A percentile compares a stretch with the other conserved stretches of the same genome.
Evolutionary conservation across 257 asterid species (phyloP).

Genomic region (Gentiana straminea): DNA sequence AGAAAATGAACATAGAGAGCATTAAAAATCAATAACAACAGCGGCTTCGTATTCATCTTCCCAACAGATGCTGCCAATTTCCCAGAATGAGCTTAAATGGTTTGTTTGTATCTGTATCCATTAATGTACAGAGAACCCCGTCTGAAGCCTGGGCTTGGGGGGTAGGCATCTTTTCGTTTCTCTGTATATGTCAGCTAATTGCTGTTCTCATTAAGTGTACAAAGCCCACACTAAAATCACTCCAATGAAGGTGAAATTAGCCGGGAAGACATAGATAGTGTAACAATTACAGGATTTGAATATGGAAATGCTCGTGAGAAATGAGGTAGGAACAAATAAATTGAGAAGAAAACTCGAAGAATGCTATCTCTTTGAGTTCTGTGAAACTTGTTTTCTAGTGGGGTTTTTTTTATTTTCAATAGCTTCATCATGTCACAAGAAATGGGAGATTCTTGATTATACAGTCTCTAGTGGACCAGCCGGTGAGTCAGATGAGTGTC

Average conservation of each 20-base stretch:
- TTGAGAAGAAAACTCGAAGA: constrained; percentile 24
- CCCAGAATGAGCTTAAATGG: constrained; percentile 37
- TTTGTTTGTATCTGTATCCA: constrained; percentile 36
- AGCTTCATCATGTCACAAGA: constrained; percentile 35
- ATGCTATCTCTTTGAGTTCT: constrained; percentile 31
- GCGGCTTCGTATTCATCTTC: constrained; percentile 32
- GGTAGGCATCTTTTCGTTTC: constrained; percentile 19
- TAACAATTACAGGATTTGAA: constrained; percentile 14
- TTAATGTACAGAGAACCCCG: constrained; percentile 37
- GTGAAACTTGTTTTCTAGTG: constrained; percentile 33
- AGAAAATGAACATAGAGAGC: constrained; percentile 36
- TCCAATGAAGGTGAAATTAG: constrained; percentile 13
- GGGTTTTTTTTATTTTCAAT: constrained; percentile 34
- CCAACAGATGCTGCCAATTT: constrained; percentile 28
- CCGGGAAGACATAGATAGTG: constrained; percentile 11
- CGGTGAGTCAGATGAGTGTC: too few species aligned
- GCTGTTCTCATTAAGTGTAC: constrained; percentile 23
- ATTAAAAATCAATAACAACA: constrained; percentile 35
- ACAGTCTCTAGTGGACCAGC: too few species aligned
- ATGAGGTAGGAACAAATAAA: constrained; percentile 65
- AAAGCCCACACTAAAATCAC: constrained; percentile 27
- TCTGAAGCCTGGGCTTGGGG: constrained; percentile 19
- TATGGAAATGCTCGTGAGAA: constrained; percentile 6
- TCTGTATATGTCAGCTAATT: constrained; percentile 18
- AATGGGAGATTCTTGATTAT: constrained; percentile 11